Base-by-base conservation (phyloP, 108 stramenopile genomes). In the Phaeodactylum tricornutum region DNA sequence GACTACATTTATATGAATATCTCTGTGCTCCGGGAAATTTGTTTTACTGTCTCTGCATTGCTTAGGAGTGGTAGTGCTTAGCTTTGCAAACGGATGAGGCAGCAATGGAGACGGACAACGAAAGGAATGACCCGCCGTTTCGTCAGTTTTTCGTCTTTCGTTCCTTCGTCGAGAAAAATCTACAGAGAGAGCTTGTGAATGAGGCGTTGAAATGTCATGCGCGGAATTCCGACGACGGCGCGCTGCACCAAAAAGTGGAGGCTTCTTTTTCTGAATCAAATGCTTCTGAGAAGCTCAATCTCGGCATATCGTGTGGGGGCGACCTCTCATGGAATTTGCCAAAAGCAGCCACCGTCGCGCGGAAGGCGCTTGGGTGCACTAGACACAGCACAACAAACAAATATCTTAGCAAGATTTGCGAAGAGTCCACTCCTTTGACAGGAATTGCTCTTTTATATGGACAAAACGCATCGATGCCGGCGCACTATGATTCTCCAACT, bases 401-500 rank as follows among this genome's bases (percentile, higher is more conserved):
- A 25, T n/a, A n/a, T 4, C 21, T 47, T 16, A 4, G n/a, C 4
- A 47, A 21, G 30, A 37, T 71, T 19, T 24, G 53, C n/a, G 28
- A 53, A 32, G 46, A 55, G 36, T 50, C 61, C 8, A 50, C 55
- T 9, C 21, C 55, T 14, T 32, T 49, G 50, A 52, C 55, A 8
- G 55, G 55, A 29, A 12, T 57, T 17, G 47, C 50, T 5, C 26
- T 57, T 9, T n/a, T 52, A 12, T 57, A 57, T 49, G 47, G 55
- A 33, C 50, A 24, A 14, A 51, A 52, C 31, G 24, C 51, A 20
- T 44, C 22, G 16, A 57, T 57, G 55, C 22, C 44, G 8, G 30
- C 55, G 20, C 55, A 57, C 28, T 57, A 49, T 22, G 55, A 57
- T 34, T 57, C 55, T 16, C 55, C 55, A 3, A 57, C 55, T 11